Conservation (phyloP, 163 green algal genomes). For the Volvox carteri region DNA sequence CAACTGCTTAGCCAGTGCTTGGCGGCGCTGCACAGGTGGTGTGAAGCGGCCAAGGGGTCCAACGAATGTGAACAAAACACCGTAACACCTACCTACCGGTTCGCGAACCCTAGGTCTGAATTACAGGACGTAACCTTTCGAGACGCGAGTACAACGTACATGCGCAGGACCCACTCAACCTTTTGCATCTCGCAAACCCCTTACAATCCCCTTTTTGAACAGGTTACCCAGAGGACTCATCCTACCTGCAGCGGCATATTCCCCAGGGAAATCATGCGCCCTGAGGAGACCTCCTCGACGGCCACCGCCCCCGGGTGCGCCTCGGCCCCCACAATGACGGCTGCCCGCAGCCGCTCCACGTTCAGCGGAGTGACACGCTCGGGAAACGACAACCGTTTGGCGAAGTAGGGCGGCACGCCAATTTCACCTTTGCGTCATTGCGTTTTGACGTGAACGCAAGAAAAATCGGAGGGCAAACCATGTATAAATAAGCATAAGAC, state of each 20-base stretch:
- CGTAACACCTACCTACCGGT: too few species aligned
- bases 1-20: conserved; percentile 85
- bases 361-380: conserved; percentile 96
- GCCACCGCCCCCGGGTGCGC: conserved; percentile 92
- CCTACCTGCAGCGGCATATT: conserved; percentile 60
- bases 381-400: conserved; percentile 93
- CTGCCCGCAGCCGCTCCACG: conserved; percentile 85
- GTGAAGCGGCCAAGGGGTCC: too few species aligned
- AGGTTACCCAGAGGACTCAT: too few species aligned
- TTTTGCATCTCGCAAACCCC: too few species aligned
- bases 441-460: not conserved
- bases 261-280: conserved; percentile 81
- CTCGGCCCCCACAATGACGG: conserved; percentile 86
- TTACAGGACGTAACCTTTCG: too few species aligned
- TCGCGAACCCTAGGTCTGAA: too few species aligned
- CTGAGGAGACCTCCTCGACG: conserved; percentile 88
- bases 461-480: not conserved
- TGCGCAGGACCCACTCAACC: too few species aligned
- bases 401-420: conserved; percentile 98
- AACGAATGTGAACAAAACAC: too few species aligned
- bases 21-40: conserved; percentile 69
- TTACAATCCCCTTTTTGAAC: too few species aligned
- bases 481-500: not conserved
- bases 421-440: too few species aligned
- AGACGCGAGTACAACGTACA: too few species aligned